Conservation (phyloP, 2,329 filamentous ascomycete species). For the Podosphaera aphanis region DNA sequence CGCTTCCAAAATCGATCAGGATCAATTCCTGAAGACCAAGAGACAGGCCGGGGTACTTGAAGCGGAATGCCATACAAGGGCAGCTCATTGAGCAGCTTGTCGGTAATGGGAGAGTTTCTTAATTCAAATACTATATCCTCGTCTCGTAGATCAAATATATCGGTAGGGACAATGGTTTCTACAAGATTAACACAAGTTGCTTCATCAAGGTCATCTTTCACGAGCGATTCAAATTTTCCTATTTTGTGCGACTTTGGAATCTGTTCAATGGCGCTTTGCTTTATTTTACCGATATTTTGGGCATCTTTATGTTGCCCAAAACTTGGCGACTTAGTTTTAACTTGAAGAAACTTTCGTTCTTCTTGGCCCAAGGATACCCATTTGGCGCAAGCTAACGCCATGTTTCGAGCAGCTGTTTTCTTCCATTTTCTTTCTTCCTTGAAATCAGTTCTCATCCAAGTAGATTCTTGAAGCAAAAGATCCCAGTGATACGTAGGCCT, state of each 20-base stretch:
- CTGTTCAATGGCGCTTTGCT: conserved; percentile 19
- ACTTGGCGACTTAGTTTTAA: conserved; percentile 30
- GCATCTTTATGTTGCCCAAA: conserved; percentile 14
- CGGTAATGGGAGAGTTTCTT: conserved; percentile 47
- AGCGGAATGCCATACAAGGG: conserved; percentile 52
- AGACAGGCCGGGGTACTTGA: conserved; percentile 31
- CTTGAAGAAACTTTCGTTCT: conserved; percentile 42
- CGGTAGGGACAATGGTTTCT: conserved; percentile 40
- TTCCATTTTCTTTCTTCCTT: conserved; percentile 91
- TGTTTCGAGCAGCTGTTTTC: conserved; percentile 50
- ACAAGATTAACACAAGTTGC: conserved; percentile 13
- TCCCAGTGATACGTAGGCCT: conserved; percentile 66
- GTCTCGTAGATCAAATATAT: conserved; percentile 60
- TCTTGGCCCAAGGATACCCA: conserved; percentile 46
- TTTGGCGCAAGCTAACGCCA: conserved; percentile 64
- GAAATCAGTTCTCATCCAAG: conserved; percentile 96
- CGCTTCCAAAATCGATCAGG: conserved; percentile 52
- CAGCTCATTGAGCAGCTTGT: conserved; percentile 57
- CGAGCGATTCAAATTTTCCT: conserved; percentile 32
- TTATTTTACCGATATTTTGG: conserved; percentile 14
- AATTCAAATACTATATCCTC: conserved; percentile 65
- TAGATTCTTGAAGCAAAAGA: conserved; percentile 69
- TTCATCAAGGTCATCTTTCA: conserved; percentile 19
- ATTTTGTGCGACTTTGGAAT: conserved; percentile 47
- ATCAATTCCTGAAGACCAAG: conserved; percentile 32